Conservation (phyloP, 2,329 filamentous ascomycete species). For the Phyllosticta ampelicida region DNA sequence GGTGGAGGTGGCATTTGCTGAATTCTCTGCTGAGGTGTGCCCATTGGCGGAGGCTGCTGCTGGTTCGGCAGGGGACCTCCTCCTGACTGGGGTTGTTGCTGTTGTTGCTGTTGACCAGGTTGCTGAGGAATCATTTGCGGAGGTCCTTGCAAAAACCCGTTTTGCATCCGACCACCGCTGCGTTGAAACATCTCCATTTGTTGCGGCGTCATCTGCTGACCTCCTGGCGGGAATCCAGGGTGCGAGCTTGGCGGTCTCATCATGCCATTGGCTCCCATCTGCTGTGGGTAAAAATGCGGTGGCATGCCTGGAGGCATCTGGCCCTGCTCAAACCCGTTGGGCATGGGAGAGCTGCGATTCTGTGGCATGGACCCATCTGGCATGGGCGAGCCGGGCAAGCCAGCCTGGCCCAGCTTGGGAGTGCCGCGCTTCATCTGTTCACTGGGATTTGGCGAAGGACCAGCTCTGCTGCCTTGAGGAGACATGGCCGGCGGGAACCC, state of each 20-base stretch:
- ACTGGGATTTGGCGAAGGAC: slow-evolving; percentile 63
- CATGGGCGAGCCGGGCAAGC: slow-evolving; percentile 56
- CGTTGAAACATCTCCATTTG: slow-evolving; percentile 39
- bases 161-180: slow-evolving; percentile 26
- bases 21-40: slow-evolving; percentile 60
- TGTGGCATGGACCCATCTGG: slow-evolving; percentile 58
- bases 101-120: slow-evolving; percentile 28
- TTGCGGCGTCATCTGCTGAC: slow-evolving; percentile 51
- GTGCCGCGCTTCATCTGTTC: slow-evolving; percentile 73
- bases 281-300: slow-evolving; percentile 26
- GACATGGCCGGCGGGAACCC: slow-evolving; percentile 57
- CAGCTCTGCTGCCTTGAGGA: slow-evolving; percentile 56
- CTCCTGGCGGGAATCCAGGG: slow-evolving; percentile 33
- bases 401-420: slow-evolving; percentile 59
- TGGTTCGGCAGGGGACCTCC: slow-evolving; percentile 35
- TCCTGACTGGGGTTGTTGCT: slow-evolving; percentile 26
- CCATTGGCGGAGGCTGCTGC: slow-evolving; percentile 45
- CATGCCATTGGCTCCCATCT: slow-evolving; percentile 35
- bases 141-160: slow-evolving; percentile 26
- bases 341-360: slow-evolving; percentile 50
- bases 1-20: slow-evolving; percentile 45
- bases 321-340: slow-evolving; percentile 43
- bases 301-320: slow-evolving; percentile 39
- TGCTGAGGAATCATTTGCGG: slow-evolving; percentile 41
- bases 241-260: slow-evolving; percentile 41